Conservation (phyloP, 768 basidiomycete genomes). For the Mrakia frigida region DNA sequence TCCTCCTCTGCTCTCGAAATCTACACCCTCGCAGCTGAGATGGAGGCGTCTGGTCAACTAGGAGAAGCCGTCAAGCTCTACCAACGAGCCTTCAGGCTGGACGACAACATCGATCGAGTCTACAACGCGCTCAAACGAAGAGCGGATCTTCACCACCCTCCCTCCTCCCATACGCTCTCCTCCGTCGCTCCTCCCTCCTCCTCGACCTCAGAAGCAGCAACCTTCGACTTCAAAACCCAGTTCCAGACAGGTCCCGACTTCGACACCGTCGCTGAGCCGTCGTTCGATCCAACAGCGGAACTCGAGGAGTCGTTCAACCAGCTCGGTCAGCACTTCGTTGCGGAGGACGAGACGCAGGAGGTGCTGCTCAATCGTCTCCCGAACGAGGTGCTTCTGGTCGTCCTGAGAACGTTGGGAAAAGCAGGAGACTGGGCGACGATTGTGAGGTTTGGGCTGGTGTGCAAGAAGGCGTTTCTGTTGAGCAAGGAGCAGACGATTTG, state of each 20-base stretch:
- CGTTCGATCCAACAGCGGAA: neutral
- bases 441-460: conserved; percentile 12
- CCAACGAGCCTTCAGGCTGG: conserved; percentile 15
- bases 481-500: conserved; percentile 20
- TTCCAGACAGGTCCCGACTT: conserved; percentile 22
- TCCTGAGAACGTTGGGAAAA: conserved; percentile 6
- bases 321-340: neutral
- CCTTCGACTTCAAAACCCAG: conserved; percentile 24
- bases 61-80: conserved; percentile 21
- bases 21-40: neutral
- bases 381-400: conserved; percentile 18
- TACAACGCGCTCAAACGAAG: conserved; percentile 10
- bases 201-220: neutral
- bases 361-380: neutral
- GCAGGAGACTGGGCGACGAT: conserved; percentile 12
- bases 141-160: neutral
- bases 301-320: conserved; percentile 17
- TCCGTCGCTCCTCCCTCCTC: neutral
- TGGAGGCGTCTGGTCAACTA: neutral
- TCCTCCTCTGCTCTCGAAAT: neutral
- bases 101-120: conserved; percentile 19
- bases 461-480: conserved; percentile 27
- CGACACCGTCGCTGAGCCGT: conserved; percentile 1
- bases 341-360: conserved; percentile 9
- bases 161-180: neutral